Evolutionary conservation across 2,329 filamentous ascomycete genomes (phyloP).

Genomic region (Dothistroma septosporum): DNA sequence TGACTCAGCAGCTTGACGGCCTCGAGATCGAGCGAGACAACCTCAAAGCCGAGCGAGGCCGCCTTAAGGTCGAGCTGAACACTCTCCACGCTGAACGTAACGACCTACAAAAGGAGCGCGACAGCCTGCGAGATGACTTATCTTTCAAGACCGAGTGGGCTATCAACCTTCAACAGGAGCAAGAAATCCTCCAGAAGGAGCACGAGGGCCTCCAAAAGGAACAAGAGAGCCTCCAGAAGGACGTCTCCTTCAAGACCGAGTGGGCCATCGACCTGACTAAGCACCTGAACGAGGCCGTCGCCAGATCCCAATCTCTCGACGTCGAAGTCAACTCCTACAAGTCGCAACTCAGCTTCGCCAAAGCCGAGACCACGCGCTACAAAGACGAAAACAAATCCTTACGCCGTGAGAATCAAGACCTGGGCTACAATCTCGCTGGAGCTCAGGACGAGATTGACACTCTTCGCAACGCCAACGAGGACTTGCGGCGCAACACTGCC

Average conservation of each 20-base stretch:
- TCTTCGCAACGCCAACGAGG: not conserved
- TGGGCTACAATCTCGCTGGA: not conserved
- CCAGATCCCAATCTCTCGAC: not conserved
- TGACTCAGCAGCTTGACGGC: not conserved
- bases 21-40: not conserved
- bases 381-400: conserved; percentile 4
- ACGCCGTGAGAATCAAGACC: not conserved
- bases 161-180: not conserved
- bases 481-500: not conserved
- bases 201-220: not conserved
- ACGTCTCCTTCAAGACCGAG: not conserved
- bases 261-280: not conserved
- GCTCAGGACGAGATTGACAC: not conserved
- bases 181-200: not conserved
- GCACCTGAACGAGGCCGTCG: not conserved
- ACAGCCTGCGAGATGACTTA: not conserved
- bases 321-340: not conserved
- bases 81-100: not conserved
- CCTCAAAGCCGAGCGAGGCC: not conserved
- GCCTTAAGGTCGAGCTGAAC: not conserved
- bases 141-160: not conserved
- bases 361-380: conserved; percentile 3
- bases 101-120: not conserved
- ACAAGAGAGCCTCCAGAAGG: not conserved
- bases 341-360: conserved; percentile 5